Base-by-base conservation (phyloP, 768 basidiomycete species). In the Lentinula sp. region DNA sequence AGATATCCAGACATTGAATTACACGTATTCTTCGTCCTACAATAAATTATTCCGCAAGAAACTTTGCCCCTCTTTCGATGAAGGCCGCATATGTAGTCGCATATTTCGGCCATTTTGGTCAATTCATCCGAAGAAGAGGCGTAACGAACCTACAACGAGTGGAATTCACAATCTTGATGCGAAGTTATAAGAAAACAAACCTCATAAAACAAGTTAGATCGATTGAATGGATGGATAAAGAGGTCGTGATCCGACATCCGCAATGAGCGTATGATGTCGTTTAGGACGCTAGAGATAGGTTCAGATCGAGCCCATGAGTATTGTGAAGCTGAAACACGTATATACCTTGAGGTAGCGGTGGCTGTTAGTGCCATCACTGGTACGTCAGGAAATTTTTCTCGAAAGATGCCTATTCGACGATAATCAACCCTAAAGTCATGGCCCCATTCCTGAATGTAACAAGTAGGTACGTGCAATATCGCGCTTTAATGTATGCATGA, bases 311-410 rank as follows among this genome's bases (percentile, higher is more conserved):
- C 13, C 8, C 42, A 13, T 23, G 5, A 18, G 21, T 8, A 54
- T 4, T 15, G 28, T 1, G 50, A 18, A 21, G 11, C 42, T 4
- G 15, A 18, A 43, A 5, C 18, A 70, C 82, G 31, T 13, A 39
- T 39, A 39, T 70, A 91, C 89, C 73, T 71, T 46, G 84, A 71
- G 5, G 92, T 94, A 2, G 92, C 91, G 13, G 89, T 91, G 1
- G 92, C 91, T 1, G 91, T 94, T 42, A 94, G 72, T 3, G 92
- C 92, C 89, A 93, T 94, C 65, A 95, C 87, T 0, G 93, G 92
- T 4, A 93, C 82, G 60, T 79, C 75, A 1, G 80, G 80, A 67
- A 86, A 93, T 32, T 76, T 78, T 40, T 81, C 76, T 1, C 92
- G 82, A 69, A 95, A 89, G 42, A 74, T 69, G 4, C 91, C 92